Evolutionary conservation across 495 filamentous ascomycete species (phyloP).

Genomic region (Penicillium subrubescens): DNA sequence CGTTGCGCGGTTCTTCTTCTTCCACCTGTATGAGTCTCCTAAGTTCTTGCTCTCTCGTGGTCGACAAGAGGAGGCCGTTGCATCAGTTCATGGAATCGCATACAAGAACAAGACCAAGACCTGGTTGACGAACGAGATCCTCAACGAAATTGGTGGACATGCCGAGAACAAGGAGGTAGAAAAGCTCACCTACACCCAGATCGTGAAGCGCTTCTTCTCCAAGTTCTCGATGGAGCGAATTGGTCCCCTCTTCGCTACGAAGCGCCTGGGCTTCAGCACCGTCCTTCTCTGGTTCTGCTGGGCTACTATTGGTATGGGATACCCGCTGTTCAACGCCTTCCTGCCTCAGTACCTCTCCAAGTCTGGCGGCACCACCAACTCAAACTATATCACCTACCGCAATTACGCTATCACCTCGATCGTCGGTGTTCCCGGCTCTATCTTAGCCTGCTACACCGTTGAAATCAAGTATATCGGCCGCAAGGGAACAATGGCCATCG

Average conservation of each 20-base stretch:
- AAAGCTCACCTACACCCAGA: conserved; percentile 44
- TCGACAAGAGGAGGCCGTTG: conserved; percentile 70
- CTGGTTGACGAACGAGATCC: conserved; percentile 54
- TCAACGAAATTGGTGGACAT: conserved; percentile 56
- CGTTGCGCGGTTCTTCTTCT: conserved; percentile 69
- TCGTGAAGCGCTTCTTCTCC: conserved; percentile 52
- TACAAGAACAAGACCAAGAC: conserved; percentile 55
- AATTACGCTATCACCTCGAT: conserved; percentile 63
- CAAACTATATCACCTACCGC: conserved; percentile 56
- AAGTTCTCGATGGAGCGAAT: conserved; percentile 60
- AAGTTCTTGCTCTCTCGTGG: conserved; percentile 78
- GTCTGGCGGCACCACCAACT: conserved; percentile 37
- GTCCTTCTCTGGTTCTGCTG: conserved; percentile 59
- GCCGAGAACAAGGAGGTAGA: conserved; percentile 35
- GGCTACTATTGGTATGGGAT: conserved; percentile 60
- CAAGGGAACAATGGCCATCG: conserved; percentile 58
- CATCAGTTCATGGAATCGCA: conserved; percentile 63
- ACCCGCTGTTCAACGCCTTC: conserved; percentile 62
- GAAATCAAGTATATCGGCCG: conserved; percentile 61
- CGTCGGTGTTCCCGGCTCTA: conserved; percentile 58
- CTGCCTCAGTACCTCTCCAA: conserved; percentile 58
- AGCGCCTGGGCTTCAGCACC: conserved; percentile 51
- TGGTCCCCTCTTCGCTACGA: conserved; percentile 54
- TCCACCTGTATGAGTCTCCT: conserved; percentile 79
- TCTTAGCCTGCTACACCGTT: conserved; percentile 58